These are phyloP conservation scores for Rhododendron ovatum DNA, from an alignment of 148 eudicot species.

Conservation along the genomic window DNA sequence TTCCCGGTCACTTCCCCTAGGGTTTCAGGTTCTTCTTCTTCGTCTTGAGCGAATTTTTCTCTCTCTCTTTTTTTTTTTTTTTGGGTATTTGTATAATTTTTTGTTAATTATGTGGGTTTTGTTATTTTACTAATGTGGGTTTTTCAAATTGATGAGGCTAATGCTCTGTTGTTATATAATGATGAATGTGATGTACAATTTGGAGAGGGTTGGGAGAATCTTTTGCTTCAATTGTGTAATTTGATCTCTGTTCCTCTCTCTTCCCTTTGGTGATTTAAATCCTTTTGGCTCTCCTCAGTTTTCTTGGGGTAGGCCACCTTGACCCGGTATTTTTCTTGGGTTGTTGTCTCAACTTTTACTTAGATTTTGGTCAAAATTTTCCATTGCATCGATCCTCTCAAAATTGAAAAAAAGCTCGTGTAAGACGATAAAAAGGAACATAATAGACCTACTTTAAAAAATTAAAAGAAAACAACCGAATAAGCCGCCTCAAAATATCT, in stretches of 20 bases:
- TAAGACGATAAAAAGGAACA: neutral
- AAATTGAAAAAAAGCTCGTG: no score
- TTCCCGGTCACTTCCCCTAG: constrained; percentile 57
- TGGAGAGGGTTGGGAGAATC: neutral
- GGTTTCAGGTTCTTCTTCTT: constrained; percentile 40
- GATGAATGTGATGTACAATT: constrained; percentile 12
- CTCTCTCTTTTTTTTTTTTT: neutral
- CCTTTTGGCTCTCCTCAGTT: neutral
- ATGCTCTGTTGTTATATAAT: constrained; percentile 1
- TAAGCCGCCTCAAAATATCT: neutral
- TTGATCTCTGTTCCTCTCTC: neutral
- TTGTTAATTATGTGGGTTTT: neutral
- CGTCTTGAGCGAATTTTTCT: constrained; percentile 10
- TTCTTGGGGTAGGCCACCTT: neutral
- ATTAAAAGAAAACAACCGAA: neutral
- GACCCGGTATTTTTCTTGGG: neutral
- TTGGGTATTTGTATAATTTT: neutral
- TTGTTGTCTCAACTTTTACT: no score
- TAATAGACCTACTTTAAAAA: no score
- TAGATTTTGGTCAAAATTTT: neutral
- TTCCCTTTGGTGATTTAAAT: neutral
- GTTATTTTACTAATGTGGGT: constrained; percentile 15
- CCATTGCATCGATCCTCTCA: neutral
- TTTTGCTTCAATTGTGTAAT: constrained; percentile 12
- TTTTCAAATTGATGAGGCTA: constrained; percentile 19